These are phyloP conservation scores for Mesembryanthemum crystallinum DNA, from an alignment of 148 eudicot species.

Conservation along the genomic window DNA sequence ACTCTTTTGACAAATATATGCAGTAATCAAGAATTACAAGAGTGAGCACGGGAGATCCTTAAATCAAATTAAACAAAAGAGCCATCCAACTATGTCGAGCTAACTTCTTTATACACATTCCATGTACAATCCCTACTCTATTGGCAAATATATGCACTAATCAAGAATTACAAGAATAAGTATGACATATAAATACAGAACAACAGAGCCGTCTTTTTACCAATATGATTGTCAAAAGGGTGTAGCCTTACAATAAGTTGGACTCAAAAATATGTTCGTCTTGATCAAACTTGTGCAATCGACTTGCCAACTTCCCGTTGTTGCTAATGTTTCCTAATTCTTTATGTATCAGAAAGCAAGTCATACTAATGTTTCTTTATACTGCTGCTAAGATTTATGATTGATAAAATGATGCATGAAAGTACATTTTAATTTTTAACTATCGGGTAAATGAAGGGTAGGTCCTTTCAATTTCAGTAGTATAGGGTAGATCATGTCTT, in stretches of 20 bases:
- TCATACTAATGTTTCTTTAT: not conserved
- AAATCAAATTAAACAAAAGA: too few species aligned
- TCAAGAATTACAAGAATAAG: too few species aligned
- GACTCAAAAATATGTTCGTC: not conserved
- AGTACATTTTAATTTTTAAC: not conserved
- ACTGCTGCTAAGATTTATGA: not conserved
- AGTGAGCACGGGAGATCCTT: too few species aligned
- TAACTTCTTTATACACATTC: not conserved
- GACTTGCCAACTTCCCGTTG: not conserved
- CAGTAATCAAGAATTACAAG: too few species aligned
- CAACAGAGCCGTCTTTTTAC: too few species aligned
- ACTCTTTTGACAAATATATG: not conserved
- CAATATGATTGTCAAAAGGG: too few species aligned
- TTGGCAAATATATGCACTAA: not conserved
- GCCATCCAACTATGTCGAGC: too few species aligned
- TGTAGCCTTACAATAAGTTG: too few species aligned
- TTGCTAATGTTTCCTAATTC: not conserved
- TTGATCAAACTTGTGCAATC: not conserved
- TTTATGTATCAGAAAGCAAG: not conserved
- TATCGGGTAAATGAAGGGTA: not conserved
- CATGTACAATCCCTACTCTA: not conserved
- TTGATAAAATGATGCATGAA: not conserved
- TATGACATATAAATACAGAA: too few species aligned
- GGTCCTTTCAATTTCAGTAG: not conserved
- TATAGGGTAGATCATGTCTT: not conserved